Evolutionary conservation across 192 early-diverging fungal genomes (phyloP).

Genomic region (Coemansia sp.): DNA sequence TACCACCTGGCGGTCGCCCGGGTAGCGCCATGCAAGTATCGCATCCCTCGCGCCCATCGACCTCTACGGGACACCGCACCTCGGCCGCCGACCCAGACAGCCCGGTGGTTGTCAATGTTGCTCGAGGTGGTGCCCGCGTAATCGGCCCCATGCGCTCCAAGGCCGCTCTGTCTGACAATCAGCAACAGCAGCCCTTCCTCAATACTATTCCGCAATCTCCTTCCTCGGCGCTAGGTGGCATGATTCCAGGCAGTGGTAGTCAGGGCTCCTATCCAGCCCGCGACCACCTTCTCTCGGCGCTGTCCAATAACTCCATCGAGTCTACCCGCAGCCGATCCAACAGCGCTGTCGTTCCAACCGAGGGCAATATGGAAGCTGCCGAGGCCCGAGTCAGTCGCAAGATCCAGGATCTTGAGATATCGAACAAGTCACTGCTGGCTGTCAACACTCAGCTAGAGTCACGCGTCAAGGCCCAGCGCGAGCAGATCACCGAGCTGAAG

Average conservation of each 20-base stretch:
- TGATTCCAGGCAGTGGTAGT: conserved; percentile 9
- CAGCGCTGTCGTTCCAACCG: conserved; percentile 38
- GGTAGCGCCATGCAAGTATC: conserved; percentile 47
- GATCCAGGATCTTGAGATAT: conserved; percentile 57
- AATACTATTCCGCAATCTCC: conserved; percentile 57
- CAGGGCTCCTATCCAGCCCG: conserved; percentile 7
- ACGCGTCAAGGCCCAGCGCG: conserved; percentile 47
- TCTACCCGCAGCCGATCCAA: conserved; percentile 47
- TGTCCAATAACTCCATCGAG: conserved; percentile 38
- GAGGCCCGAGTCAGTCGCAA: conserved; percentile 57
- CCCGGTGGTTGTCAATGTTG: conserved; percentile 48
- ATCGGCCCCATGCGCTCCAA: conserved; percentile 53
- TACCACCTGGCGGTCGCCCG: conserved; percentile 27
- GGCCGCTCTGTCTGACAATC: conserved; percentile 10
- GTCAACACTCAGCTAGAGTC: conserved; percentile 54
- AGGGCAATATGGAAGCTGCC: conserved; percentile 51
- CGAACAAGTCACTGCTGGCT: conserved; percentile 53
- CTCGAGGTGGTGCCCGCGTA: conserved; percentile 52
- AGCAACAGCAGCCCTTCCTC: conserved; percentile 30
- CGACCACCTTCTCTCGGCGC: conserved; percentile 39
- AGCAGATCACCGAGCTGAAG: conserved; percentile 49
- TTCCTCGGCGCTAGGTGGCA: conserved; percentile 38
- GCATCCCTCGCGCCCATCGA: conserved; percentile 38
- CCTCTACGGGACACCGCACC: conserved; percentile 40
- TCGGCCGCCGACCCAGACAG: conserved; percentile 22